These are phyloP conservation scores for Chaetomiaceae sp. DNA, from an alignment of 2,329 filamentous ascomycete genomes.

Conservation along the genomic window DNA sequence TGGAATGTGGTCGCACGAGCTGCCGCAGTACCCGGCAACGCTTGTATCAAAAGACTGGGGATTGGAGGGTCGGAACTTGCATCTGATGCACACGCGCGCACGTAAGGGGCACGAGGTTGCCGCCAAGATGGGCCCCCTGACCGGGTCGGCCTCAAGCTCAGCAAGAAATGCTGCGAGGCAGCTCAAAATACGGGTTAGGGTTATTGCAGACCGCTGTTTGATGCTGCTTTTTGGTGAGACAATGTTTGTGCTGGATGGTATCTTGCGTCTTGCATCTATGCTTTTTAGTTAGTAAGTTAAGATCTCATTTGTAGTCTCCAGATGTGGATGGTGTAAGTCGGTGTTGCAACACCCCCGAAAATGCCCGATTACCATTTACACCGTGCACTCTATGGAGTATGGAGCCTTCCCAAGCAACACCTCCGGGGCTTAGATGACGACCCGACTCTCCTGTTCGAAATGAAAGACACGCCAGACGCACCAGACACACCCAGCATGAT, in stretches of 20 bases:
- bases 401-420: constrained; percentile 1
- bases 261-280: no score
- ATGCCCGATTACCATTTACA: constrained; percentile 13
- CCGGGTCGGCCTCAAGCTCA: neutral
- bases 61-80: neutral
- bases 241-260: no score
- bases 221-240: no score
- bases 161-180: neutral
- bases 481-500: constrained; percentile 25
- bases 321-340: neutral
- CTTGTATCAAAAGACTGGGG: neutral
- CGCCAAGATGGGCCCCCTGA: constrained; percentile 5
- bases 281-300: neutral
- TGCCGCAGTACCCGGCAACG: neutral
- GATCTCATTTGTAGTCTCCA: no score
- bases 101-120: neutral
- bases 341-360: neutral
- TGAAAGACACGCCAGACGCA: constrained; percentile 9
- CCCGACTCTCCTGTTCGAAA: constrained; percentile 11
- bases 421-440: constrained; percentile 6
- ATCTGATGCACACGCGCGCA: neutral
- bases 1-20: neutral
- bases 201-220: neutral
- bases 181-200: constrained; percentile 6
- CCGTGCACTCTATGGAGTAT: constrained; percentile 22